phyloP scores from a whole-genome alignment of 2,329 filamentous ascomycete species.

The Scytalidium lignicola region DNA sequence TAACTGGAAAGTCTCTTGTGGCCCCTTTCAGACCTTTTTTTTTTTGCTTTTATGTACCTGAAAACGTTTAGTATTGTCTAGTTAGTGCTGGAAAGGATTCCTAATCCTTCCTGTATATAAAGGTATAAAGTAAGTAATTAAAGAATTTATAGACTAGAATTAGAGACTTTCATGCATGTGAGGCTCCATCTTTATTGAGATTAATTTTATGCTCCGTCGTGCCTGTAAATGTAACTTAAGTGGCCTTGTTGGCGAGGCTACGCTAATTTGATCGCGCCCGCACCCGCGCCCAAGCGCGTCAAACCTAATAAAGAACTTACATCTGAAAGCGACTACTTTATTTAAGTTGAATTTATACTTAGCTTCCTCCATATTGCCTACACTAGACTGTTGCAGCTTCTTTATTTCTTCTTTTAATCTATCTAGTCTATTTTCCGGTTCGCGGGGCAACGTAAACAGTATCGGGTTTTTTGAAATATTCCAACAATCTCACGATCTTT shows the following conservation, averaged over 20 bases:
- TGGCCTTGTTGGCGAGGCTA: constrained; percentile 9
- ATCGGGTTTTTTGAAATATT: no score
- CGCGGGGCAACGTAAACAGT: no score
- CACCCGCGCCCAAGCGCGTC: not conserved
- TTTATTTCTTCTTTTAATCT: not conserved
- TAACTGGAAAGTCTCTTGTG: not conserved
- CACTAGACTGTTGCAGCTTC: no score
- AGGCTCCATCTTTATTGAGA: not conserved
- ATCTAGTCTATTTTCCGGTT: not conserved
- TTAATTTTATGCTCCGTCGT: no score
- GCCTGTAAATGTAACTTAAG: not conserved
- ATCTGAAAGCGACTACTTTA: not conserved
- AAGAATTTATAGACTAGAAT: not conserved
- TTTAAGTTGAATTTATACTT: no score
- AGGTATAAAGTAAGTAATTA: not conserved
- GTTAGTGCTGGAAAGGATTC: constrained; percentile 1
- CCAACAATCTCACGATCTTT: not conserved
- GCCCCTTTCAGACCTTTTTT: not conserved
- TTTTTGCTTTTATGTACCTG: not conserved
- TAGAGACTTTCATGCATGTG: not conserved
- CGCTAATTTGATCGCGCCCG: not conserved
- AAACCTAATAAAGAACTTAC: not conserved
- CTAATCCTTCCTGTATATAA: constrained; percentile 21
- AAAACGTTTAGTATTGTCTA: not conserved
- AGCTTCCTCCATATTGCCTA: no score